These are phyloP conservation scores for Fulvia fulva DNA, from an alignment of 2,329 filamentous ascomycete genomes.

Conservation along the genomic window DNA sequence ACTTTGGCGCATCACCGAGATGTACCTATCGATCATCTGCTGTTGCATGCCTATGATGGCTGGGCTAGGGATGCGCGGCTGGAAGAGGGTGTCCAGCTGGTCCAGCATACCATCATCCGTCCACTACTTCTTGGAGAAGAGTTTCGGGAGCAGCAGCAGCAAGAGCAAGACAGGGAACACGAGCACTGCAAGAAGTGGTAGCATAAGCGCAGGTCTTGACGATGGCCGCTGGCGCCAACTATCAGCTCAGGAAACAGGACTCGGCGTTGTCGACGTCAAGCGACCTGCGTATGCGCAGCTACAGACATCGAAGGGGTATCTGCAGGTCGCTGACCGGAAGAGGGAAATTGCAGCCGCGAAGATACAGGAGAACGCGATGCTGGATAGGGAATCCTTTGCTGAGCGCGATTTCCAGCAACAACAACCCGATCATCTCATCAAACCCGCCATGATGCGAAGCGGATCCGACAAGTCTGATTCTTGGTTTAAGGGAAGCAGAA, in stretches of 20 bases:
- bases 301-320: neutral
- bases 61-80: conserved; percentile 3
- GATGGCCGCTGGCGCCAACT: neutral
- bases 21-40: conserved; percentile 10
- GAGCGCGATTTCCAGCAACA: neutral
- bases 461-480: neutral
- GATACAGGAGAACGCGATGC: neutral
- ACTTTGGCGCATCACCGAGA: conserved; percentile 5
- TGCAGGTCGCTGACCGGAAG: neutral
- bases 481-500: neutral
- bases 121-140: neutral
- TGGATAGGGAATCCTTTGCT: neutral
- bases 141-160: neutral
- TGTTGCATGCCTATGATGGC: conserved; percentile 13
- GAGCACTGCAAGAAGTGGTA: neutral
- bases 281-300: neutral
- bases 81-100: neutral
- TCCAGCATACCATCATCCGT: neutral
- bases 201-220: neutral
- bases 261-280: neutral
- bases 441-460: neutral
- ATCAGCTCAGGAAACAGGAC: neutral
- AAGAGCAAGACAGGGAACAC: neutral
- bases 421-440: neutral
- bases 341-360: neutral